phyloP scores from a whole-genome alignment of 306 rosid species.

The Quercus cerris region DNA sequence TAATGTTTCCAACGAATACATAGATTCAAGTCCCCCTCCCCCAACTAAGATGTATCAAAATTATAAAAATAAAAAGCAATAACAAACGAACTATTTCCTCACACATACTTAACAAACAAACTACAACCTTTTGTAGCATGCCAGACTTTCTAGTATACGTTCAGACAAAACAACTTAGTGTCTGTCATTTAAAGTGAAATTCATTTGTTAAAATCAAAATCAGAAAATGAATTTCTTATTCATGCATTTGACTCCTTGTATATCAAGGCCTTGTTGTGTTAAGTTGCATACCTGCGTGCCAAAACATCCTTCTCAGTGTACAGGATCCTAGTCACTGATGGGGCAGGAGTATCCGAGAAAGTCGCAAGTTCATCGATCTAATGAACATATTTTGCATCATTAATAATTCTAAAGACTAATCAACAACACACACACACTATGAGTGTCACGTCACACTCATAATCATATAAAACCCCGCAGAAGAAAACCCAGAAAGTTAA shows the following conservation, averaged over 20 bases:
- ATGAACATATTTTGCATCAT: conserved; percentile 3
- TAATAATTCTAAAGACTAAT: conserved; percentile 4
- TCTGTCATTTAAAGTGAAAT: not conserved
- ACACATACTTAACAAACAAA: not conserved
- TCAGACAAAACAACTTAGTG: not conserved
- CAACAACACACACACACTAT: not conserved
- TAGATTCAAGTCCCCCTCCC: too few relatives aligned
- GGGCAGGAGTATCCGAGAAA: conserved; percentile 81
- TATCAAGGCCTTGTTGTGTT: not conserved
- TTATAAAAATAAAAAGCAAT: too few relatives aligned
- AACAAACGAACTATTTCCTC: too few relatives aligned
- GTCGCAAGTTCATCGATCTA: conserved; percentile 87
- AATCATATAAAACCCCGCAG: not conserved
- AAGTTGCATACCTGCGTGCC: conserved; percentile 60
- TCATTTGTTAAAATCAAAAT: not conserved
- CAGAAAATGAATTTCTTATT: not conserved
- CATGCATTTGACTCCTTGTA: not conserved
- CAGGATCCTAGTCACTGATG: conserved; percentile 89
- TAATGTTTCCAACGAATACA: too few relatives aligned
- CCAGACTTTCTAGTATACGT: not conserved
- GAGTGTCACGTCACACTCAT: not conserved
- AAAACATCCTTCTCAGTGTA: conserved; percentile 78
- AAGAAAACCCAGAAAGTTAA: not conserved
- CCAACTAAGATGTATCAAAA: too few relatives aligned
- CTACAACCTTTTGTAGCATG: not conserved